Evolutionary conservation across 257 asterid genomes (phyloP), one percentile per base, ranked within the genome.

Genomic region (Cynanchum wilfordii): DNA sequence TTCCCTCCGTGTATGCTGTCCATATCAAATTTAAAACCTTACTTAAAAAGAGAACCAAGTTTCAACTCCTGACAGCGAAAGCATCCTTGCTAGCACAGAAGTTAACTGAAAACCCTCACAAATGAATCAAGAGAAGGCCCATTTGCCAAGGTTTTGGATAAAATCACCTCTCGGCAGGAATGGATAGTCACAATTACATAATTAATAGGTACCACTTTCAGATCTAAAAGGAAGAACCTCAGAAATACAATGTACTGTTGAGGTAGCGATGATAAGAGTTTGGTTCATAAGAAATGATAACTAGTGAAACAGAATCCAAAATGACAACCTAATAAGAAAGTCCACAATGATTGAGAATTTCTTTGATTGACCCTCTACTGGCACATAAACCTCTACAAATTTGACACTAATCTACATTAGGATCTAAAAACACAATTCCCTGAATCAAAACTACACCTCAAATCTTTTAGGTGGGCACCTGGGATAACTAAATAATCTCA

Each of bases 371-470:
- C 33, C 62, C 69, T 67, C 73, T 40, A 67, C 20, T 47, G 64
- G 24, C 70, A 13, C 75, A 70, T 68, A 38, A 7, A 17, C 66
- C 79, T 79, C 82, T 79, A 75, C 72, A 75, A 6, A 29, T 63
- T 71, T 63, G 77, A 12, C 38, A 57, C 70, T 62, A 22, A 64
- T 44, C 76, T 64, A 55, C 30, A 47, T 68, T 64, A 69, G 59
- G 69, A 64, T 74, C 75, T 74, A 74, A 56, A 56, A 75, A 66
- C 82, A 73, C 79, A 72, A 75, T 50, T 66, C 80, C 81, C 79
- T 81, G 69, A 78, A 80, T 73, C 82, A 66, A 85, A 83, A 85
- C 83, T 75, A 84, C 79, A 86, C 57, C 84, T 73, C 77, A 22
- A 81, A 70, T 72, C 72, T 81, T 78, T 72, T 69, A 58, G 82